Conservation (phyloP, 2,329 filamentous ascomycete species). For the Fusarium incarnatum region DNA sequence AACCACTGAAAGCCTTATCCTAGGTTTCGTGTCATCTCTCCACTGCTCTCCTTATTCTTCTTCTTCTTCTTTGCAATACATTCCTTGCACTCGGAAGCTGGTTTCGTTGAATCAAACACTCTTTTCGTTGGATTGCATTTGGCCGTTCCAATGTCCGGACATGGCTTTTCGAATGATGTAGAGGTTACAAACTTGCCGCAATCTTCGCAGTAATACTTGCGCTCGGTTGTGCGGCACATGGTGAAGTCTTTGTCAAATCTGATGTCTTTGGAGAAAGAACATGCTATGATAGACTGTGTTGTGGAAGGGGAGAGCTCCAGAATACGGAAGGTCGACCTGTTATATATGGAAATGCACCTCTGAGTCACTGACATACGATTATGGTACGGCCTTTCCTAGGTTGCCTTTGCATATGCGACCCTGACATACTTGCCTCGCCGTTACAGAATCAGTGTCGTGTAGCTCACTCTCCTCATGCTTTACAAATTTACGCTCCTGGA, state of each 20-base stretch:
- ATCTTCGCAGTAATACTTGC: background rate
- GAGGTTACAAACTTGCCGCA: background rate
- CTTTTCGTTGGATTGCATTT: background rate
- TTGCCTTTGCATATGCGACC: background rate
- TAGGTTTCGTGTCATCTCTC: rapidly evolving
- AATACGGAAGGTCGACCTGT: background rate
- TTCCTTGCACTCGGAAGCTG: background rate
- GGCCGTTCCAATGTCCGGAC: background rate
- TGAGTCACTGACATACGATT: background rate
- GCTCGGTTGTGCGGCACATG: background rate
- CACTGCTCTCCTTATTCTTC: background rate
- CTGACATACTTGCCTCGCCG: background rate
- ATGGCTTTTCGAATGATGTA: background rate
- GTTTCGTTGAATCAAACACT: background rate
- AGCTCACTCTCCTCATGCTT: too few relatives aligned
- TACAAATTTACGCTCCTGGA: too few relatives aligned
- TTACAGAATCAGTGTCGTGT: background rate
- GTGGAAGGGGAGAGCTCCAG: background rate
- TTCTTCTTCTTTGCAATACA: background rate
- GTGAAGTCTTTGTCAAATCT: rapidly evolving
- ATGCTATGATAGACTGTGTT: background rate
- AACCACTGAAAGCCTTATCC: rapidly evolving
- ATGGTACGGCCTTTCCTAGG: background rate
- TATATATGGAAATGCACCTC: background rate
- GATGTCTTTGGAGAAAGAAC: background rate